Percentiles rank a stretch among this genome's conserved stretches.
These are phyloP conservation scores for Pinguiococcus pyrenoidosus DNA, from an alignment of 108 stramenopile species.

Conservation along the genomic window DNA sequence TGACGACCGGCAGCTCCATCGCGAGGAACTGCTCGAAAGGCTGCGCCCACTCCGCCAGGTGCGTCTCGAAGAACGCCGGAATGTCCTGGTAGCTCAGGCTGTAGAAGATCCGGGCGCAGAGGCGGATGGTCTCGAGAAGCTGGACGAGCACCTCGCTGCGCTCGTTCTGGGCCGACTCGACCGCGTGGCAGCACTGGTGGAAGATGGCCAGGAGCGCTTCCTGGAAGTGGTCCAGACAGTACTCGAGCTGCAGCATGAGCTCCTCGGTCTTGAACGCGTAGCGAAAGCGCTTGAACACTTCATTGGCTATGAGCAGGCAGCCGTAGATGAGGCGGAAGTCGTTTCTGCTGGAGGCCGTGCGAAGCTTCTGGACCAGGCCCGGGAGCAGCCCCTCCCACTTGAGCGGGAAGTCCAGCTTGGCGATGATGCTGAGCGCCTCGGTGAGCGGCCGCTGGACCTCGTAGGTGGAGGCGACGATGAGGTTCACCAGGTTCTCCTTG, in stretches of 20 bases:
- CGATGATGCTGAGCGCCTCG: slow-evolving; percentile 82
- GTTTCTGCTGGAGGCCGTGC: no score
- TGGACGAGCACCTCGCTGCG: slow-evolving; percentile 5
- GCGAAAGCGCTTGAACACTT: slow-evolving; percentile 82
- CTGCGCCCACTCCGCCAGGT: slow-evolving; percentile 79
- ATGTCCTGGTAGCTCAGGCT: slow-evolving; percentile 91
- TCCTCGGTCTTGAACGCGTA: slow-evolving; percentile 69
- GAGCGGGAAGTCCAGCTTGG: slow-evolving; percentile 72
- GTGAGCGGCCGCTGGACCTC: slow-evolving; percentile 80
- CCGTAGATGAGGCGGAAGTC: slow-evolving; percentile 69
- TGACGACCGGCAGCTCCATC: slow-evolving; percentile 64
- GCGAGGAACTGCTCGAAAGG: slow-evolving; percentile 67
- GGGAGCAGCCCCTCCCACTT: slow-evolving; percentile 87
- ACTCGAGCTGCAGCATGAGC: slow-evolving; percentile 41
- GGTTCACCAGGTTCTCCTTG: slow-evolving; percentile 78
- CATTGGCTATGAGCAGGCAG: slow-evolving; percentile 83
- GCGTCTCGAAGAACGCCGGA: slow-evolving; percentile 94
- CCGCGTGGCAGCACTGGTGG: slow-evolving; percentile 27
- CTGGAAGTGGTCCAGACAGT: slow-evolving; percentile 16
- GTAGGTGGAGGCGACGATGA: slow-evolving; percentile 79
- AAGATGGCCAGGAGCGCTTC: slow-evolving; percentile 64
- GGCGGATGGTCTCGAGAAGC: slow-evolving; percentile 57
- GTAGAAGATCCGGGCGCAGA: slow-evolving; percentile 75
- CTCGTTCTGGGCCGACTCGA: slow-evolving; percentile 31
- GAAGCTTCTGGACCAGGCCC: slow-evolving; percentile 62